Evolutionary conservation across 2,329 filamentous ascomycete species (phyloP).

Genomic region (Tympanopsis confertula): DNA sequence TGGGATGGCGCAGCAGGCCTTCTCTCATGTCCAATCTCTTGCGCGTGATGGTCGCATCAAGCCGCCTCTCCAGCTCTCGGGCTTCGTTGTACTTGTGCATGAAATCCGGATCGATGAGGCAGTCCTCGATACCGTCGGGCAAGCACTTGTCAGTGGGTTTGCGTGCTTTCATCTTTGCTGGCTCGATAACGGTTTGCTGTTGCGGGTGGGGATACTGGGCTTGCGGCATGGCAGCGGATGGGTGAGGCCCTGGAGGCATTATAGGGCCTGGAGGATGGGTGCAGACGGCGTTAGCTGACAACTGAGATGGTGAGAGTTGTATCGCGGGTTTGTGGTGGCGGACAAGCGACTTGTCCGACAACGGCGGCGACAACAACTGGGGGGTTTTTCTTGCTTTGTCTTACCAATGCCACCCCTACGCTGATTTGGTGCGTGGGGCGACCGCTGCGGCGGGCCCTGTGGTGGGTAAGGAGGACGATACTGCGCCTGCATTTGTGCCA

Average conservation of each 20-base stretch:
- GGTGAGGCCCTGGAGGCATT: constrained; percentile 41
- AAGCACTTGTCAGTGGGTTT: constrained; percentile 94
- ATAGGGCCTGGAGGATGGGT: constrained; percentile 31
- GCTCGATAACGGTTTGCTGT: constrained; percentile 43
- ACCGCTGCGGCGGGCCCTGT: constrained; percentile 34
- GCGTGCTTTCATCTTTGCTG: constrained; percentile 67
- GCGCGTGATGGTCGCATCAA: constrained; percentile 87
- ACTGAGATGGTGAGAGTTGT: too few relatives aligned
- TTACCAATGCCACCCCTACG: constrained; percentile 41
- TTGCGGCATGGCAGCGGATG: constrained; percentile 27
- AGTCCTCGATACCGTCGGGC: constrained; percentile 76
- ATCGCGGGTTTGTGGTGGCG: too few relatives aligned
- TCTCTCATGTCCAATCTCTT: constrained; percentile 88
- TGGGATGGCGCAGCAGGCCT: constrained; percentile 60
- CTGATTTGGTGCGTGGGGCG: constrained; percentile 32
- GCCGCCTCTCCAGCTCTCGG: constrained; percentile 72
- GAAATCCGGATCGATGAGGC: constrained; percentile 65
- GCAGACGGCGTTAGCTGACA: too few relatives aligned
- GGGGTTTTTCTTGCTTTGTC: constrained; percentile 8
- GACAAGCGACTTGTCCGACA: too few relatives aligned
- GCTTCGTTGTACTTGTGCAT: constrained; percentile 73
- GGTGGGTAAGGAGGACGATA: constrained; percentile 34
- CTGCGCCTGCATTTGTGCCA: constrained; percentile 35
- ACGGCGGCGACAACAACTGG: neutral
- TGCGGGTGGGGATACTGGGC: constrained; percentile 35